Conservation (phyloP, 495 filamentous ascomycete species). For the Astrocystis sublimbata region DNA sequence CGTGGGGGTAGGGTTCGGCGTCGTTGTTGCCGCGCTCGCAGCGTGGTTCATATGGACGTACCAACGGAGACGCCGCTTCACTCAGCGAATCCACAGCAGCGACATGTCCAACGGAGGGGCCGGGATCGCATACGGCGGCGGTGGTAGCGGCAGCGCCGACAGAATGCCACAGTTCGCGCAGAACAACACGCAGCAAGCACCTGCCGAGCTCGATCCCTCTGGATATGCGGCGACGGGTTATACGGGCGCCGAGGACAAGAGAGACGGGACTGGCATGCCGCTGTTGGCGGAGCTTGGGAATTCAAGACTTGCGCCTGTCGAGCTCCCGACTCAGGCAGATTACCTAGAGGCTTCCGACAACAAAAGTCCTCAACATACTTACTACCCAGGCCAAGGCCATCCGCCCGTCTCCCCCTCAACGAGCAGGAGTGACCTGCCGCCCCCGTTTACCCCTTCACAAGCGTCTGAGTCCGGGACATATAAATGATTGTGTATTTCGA, state of each 20-base stretch:
- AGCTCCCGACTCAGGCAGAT: slow-evolving; percentile 21
- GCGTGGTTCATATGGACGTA: slow-evolving; percentile 32
- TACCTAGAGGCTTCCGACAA: slow-evolving; percentile 7
- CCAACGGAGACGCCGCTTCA: slow-evolving; percentile 20
- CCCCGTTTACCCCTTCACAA: neutral
- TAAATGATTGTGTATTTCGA: neutral
- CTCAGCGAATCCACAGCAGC: slow-evolving; percentile 18
- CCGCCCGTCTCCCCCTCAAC: neutral
- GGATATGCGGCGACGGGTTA: slow-evolving; percentile 6
- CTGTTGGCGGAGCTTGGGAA: slow-evolving; percentile 24
- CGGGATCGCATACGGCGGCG: neutral
- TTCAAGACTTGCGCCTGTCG: slow-evolving; percentile 13
- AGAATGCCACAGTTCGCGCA: slow-evolving; percentile 23
- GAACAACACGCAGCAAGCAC: slow-evolving; percentile 22
- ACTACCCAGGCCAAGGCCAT: neutral
- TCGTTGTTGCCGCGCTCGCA: slow-evolving; percentile 15
- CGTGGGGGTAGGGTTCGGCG: slow-evolving; percentile 24
- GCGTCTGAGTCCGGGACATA: slow-evolving; percentile 3
- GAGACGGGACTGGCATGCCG: slow-evolving; percentile 23
- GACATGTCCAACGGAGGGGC: slow-evolving; percentile 6
- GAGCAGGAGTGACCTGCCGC: slow-evolving; percentile 1
- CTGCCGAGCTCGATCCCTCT: slow-evolving; percentile 21
- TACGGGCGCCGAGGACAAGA: neutral
- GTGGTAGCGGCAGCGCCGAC: neutral
- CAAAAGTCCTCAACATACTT: neutral